Conservation (phyloP, 2,329 filamentous ascomycete species). For the Colletotrichum sp. region DNA sequence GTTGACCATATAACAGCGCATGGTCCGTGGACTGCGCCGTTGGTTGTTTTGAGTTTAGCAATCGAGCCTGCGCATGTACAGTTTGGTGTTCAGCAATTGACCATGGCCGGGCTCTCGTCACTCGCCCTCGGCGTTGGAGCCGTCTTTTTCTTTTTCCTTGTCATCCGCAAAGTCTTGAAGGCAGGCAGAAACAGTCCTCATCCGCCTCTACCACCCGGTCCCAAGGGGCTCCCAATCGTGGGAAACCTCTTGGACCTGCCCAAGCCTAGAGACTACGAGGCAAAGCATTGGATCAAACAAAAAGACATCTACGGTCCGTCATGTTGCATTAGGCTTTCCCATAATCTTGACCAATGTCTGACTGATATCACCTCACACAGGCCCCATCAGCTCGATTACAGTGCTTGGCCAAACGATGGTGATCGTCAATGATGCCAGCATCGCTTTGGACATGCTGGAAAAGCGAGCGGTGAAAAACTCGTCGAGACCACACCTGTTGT, state of each 20-base stretch:
- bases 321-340: neutral
- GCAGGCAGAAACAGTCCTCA: neutral
- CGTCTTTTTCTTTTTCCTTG: neutral
- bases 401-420: slow-evolving; percentile 44
- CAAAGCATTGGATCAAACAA: slow-evolving; percentile 36
- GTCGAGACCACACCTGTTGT: slow-evolving; percentile 33
- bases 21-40: neutral
- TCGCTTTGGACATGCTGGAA: slow-evolving; percentile 42
- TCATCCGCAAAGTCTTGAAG: neutral
- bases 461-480: slow-evolving; percentile 34
- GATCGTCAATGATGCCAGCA: slow-evolving; percentile 40
- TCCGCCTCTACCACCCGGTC: slow-evolving; percentile 27
- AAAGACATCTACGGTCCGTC: slow-evolving; percentile 33
- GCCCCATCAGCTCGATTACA: slow-evolving; percentile 34
- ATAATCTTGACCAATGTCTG: neutral
- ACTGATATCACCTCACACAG: neutral
- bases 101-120: neutral
- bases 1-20: neutral
- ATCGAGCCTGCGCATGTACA: neutral
- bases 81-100: neutral
- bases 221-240: slow-evolving; percentile 41
- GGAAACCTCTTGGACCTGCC: slow-evolving; percentile 53
- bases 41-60: neutral
- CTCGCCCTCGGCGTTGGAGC: neutral
- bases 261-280: slow-evolving; percentile 29